phyloP scores from a whole-genome alignment of 2,329 filamentous ascomycete genomes.

The Eutypella sp. region DNA sequence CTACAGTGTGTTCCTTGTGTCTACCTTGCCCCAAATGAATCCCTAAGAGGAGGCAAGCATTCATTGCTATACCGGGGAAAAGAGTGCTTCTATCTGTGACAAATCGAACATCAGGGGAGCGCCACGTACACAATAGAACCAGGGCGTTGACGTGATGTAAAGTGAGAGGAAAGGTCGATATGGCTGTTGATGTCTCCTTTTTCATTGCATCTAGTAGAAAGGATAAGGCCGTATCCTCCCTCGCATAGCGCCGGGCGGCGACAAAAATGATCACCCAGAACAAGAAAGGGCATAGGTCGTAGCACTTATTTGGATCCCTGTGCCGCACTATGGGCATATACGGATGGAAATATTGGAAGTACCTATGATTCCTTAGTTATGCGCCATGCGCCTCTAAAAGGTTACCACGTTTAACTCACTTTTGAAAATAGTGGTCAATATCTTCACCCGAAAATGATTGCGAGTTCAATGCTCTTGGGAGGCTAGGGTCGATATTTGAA shows the following conservation, averaged over 20 bases:
- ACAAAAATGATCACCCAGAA: conserved; percentile 53
- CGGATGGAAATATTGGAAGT: conserved; percentile 47
- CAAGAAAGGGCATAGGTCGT: conserved; percentile 41
- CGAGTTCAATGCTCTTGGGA: conserved; percentile 41
- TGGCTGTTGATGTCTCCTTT: conserved; percentile 39
- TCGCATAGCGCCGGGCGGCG: conserved; percentile 44
- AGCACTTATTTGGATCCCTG: conserved; percentile 46
- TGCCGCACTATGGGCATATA: conserved; percentile 47
- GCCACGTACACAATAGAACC: conserved; percentile 47
- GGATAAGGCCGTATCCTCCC: conserved; percentile 35
- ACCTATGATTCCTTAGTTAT: conserved; percentile 28
- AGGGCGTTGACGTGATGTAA: conserved; percentile 48
- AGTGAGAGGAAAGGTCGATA: conserved; percentile 38
- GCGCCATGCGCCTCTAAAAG: not conserved
- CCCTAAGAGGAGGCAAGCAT: conserved; percentile 43
- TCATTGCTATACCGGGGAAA: conserved; percentile 42
- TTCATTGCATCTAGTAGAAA: conserved; percentile 44
- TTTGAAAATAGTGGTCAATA: conserved; percentile 52
- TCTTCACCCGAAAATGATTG: conserved; percentile 47
- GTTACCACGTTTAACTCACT: conserved; percentile 26
- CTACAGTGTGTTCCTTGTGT: conserved; percentile 43
- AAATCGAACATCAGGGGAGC: conserved; percentile 46
- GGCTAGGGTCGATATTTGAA: conserved; percentile 19
- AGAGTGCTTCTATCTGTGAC: conserved; percentile 45
- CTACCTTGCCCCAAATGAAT: conserved; percentile 49